A percentile compares a stretch with the other conserved stretches of the same genome.
phyloP scores from a whole-genome alignment of 2,329 filamentous ascomycete species.

The Ophiocordyceps sinensis region DNA sequence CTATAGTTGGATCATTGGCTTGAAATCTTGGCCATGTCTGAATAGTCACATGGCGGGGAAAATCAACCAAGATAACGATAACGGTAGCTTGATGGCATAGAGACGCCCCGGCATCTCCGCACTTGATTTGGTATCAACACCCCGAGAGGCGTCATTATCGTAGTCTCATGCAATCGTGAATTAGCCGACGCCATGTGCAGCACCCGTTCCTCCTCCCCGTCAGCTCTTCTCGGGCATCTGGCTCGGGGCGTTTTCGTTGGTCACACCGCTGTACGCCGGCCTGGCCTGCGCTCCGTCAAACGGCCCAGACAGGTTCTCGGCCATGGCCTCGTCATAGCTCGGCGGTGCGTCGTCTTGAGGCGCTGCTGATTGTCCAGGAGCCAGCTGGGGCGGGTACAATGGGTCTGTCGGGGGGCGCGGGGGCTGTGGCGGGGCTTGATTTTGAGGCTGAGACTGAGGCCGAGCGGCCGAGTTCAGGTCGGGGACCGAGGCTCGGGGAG shows the following conservation, averaged over 20 bases:
- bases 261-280: slow-evolving; percentile 52
- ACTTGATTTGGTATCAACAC: background rate
- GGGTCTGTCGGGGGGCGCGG: slow-evolving; percentile 27
- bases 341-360: slow-evolving; percentile 68
- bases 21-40: background rate
- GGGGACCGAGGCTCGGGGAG: slow-evolving; percentile 17
- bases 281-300: slow-evolving; percentile 47
- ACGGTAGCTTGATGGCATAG: no score
- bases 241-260: slow-evolving; percentile 44
- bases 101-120: no score
- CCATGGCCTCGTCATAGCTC: slow-evolving; percentile 88
- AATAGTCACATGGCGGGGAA: no score
- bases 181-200: background rate
- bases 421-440: slow-evolving; percentile 7
- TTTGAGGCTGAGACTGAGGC: slow-evolving; percentile 8
- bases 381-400: slow-evolving; percentile 43
- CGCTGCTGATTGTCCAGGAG: slow-evolving; percentile 25
- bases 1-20: background rate
- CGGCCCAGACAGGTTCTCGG: slow-evolving; percentile 55
- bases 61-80: no score
- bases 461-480: slow-evolving; percentile 6
- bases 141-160: background rate
- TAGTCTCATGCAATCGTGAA: background rate
- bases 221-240: slow-evolving; percentile 29
- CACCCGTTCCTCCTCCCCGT: background rate